Evolutionary conservation across 1,139 yeast genomes (phyloP).

Genomic region (Wickerhamiella infanticola): DNA sequence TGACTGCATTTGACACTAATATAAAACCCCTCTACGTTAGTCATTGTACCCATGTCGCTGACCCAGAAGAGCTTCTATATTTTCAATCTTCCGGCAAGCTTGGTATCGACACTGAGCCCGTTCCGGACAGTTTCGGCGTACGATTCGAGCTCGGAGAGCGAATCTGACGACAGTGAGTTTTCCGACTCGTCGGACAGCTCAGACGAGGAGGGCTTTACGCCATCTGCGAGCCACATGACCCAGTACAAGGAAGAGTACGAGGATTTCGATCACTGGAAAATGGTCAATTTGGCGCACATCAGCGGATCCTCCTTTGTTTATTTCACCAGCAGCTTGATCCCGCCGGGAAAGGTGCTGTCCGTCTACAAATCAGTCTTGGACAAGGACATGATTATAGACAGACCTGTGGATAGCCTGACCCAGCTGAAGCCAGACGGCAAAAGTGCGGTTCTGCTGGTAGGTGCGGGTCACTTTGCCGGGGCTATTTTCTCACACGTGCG

Average conservation of each 20-base stretch:
- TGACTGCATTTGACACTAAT: too few relatives aligned
- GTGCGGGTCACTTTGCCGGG: slow-evolving; percentile 98
- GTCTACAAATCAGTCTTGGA: slow-evolving; percentile 52
- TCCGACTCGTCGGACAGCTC: slow-evolving; percentile 1
- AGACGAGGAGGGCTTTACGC: background rate
- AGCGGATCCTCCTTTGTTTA: slow-evolving; percentile 15
- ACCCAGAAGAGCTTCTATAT: slow-evolving; percentile 4
- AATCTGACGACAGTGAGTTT: background rate
- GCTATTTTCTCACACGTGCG: slow-evolving; percentile 71
- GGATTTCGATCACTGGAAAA: slow-evolving; percentile 11
- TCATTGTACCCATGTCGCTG: background rate
- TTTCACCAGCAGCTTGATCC: slow-evolving; percentile 15
- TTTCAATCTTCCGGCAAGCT: slow-evolving; percentile 10
- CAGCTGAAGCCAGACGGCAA: slow-evolving; percentile 24
- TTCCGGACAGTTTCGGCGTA: slow-evolving; percentile 7
- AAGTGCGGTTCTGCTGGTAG: slow-evolving; percentile 81
- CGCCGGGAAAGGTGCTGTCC: slow-evolving; percentile 43
- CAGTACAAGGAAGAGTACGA: slow-evolving; percentile 8
- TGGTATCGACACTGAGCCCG: slow-evolving; percentile 7
- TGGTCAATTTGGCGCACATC: slow-evolving; percentile 14
- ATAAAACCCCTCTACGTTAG: background rate
- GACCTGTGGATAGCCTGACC: slow-evolving; percentile 32
- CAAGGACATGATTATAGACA: slow-evolving; percentile 24
- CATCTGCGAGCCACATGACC: slow-evolving; percentile 6
- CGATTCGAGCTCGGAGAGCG: slow-evolving; percentile 1